Evolutionary conservation across 768 basidiomycete species (phyloP), one percentile per base, ranked within the genome.

Genomic region (Hydnum rufescens): DNA sequence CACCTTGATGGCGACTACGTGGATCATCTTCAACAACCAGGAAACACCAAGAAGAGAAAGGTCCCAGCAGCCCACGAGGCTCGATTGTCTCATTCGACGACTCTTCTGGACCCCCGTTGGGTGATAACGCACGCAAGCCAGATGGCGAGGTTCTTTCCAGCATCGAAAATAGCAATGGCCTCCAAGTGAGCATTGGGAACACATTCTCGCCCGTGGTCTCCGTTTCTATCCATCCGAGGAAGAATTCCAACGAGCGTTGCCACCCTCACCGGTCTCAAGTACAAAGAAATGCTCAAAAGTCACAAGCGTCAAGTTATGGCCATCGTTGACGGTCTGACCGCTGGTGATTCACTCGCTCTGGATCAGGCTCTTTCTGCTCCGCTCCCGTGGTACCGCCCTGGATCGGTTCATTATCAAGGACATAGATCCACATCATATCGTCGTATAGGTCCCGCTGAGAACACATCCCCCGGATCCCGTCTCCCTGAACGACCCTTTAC

Each of bases 21-120:
- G 16, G 80, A 84, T 62, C 78, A 81, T 58, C 64, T 78, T 29
- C 77, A 74, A 55, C 83, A 84, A 57, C 82, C 78, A 2, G 80
- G 79, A 4, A 88, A 88, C 60, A 81, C 82, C 47, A 88, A 88
- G 74, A 88, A 88, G 67, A 72, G 85, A 47, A 88, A 88, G 63
- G 84, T 88, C 2, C 85, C 86, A 0, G 82, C 62, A 61, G 51
- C 54, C 4, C 51, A 52, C 51, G 26, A 18, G 19, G 8, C n/a
- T 42, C 13, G 46, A 8, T n/a, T 47, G 8, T 8, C 49, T 5
- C 8, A 6, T 49, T 52, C 26, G 44, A 22, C 26, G 44, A 52
- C 26, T 29, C 13, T 22, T 61, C 58, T 49, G 64, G 67, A 43
- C 59, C 60, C 31, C 63, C 51, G 16, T 56, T 58, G 39, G 57